A percentile compares a stretch with the other conserved stretches of the same genome.
Evolutionary conservation across 306 rosid genomes (phyloP).

Genomic region (Quercus variabilis): DNA sequence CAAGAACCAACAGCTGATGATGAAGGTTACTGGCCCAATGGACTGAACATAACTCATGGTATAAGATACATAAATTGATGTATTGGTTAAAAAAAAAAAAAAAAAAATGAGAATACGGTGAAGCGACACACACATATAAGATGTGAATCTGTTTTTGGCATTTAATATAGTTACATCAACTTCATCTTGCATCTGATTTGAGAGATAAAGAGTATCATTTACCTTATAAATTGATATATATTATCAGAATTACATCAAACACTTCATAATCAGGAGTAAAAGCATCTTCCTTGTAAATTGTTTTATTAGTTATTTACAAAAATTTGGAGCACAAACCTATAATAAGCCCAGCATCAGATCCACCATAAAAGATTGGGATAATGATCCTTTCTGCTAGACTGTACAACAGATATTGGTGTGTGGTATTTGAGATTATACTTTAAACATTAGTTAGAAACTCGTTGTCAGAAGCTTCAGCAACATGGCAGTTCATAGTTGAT

Average conservation of each 20-base stretch:
- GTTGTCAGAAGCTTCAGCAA: neutral
- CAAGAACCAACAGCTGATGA: too few species aligned
- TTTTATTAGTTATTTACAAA: slow-evolving; percentile 10
- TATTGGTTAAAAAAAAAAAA: too few species aligned
- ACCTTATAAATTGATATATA: neutral
- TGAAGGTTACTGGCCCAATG: too few species aligned
- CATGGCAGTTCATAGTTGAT: slow-evolving; percentile 1
- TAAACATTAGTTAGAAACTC: slow-evolving; percentile 30
- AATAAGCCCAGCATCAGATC: slow-evolving; percentile 34
- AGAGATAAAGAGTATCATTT: neutral
- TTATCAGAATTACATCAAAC: neutral
- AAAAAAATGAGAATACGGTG: too few species aligned
- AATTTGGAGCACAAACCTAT: neutral
- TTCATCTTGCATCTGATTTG: neutral
- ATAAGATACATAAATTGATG: too few species aligned
- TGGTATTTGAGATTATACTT: slow-evolving; percentile 9
- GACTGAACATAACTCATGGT: too few species aligned
- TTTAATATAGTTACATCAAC: neutral
- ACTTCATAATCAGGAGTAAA: neutral
- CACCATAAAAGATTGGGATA: slow-evolving; percentile 40
- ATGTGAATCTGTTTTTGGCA: neutral
- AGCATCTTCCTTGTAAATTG: neutral
- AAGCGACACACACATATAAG: neutral
- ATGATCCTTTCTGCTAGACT: slow-evolving; percentile 25
- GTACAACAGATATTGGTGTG: slow-evolving; percentile 1